Evolutionary conservation across 2,329 filamentous ascomycete species (phyloP).

Genomic region (Chalara sp.): DNA sequence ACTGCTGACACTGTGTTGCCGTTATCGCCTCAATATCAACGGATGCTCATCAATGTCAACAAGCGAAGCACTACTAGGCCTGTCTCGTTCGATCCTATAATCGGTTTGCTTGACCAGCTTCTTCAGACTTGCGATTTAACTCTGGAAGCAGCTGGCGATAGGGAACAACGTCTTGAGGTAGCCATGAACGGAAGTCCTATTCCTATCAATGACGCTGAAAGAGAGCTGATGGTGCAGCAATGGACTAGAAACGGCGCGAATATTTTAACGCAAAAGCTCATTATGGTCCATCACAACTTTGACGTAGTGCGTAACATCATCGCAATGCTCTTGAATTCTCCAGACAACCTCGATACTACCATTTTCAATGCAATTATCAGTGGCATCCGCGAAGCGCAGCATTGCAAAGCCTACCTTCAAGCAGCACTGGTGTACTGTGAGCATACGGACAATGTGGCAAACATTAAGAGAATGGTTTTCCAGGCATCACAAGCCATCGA

Average conservation of each 20-base stretch:
- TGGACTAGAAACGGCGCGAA: conserved; percentile 34
- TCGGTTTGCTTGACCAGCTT: conserved; percentile 38
- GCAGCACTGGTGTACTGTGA: conserved; percentile 25
- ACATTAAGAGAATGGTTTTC: conserved; percentile 14
- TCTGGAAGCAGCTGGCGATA: conserved; percentile 31
- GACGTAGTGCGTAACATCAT: conserved; percentile 49
- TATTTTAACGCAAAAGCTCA: conserved; percentile 59
- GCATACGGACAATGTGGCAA: conserved; percentile 15
- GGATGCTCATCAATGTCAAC: conserved; percentile 45
- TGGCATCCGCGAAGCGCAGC: conserved; percentile 17
- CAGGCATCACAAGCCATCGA: conserved; percentile 16
- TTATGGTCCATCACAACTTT: conserved; percentile 53
- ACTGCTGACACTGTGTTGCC: conserved; percentile 23
- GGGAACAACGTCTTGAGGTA: conserved; percentile 32
- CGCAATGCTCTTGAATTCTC: conserved; percentile 42
- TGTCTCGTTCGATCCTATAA: conserved; percentile 46
- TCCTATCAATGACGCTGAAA: conserved; percentile 40
- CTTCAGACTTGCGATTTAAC: conserved; percentile 20
- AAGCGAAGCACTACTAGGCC: conserved; percentile 43
- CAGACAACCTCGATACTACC: conserved; percentile 43
- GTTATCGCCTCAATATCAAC: conserved; percentile 41
- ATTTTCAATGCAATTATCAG: conserved; percentile 36
- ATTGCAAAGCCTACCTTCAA: conserved; percentile 20
- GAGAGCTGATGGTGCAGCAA: conserved; percentile 37
- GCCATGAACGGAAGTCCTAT: conserved; percentile 26